Evolutionary conservation across 73 alveolate genomes (phyloP), one percentile per base, ranked within the genome.

Genomic region (Breviolum minutum): DNA sequence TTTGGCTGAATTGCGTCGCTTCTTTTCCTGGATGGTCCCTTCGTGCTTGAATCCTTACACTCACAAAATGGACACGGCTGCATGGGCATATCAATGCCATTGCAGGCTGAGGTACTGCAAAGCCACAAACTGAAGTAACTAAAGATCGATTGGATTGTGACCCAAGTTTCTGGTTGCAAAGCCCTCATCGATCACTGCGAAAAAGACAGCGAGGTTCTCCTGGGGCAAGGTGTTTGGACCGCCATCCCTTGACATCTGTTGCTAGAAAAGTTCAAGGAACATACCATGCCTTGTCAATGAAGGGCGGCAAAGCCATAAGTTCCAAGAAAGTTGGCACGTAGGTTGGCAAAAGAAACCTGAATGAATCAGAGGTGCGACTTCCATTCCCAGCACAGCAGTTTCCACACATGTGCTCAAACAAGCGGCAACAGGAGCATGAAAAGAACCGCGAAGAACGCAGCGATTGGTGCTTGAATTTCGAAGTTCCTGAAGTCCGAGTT

Each of bases 251-350:
- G 87, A 79, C 87, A 79, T 68, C 40, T 30, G 30, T 17, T 8
- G 64, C 68, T 40, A 40, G 54, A 40, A 40, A 40, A 2, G 19
- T 69, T 69, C 30, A 8, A 19, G 61, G 19, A 32, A 27, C 61
- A 32, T 19, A 63, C 82, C 48, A 27, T 12, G 81, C 96, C 81
- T 89, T 69, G 68, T 89, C 96, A 26, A 89, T 69, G 48, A 89
- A 89, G 30, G 96, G 96, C 3, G 96, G 96, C 66, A 89, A 73
- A 7, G 96, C 86, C 96, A 89, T 89, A 19, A 89, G 86, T 71
- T 89, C 86, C 87, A 89, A 70, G 96, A 89, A 89, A 27, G 70
- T 86, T 4, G 96, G 96, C 85, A 89, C 96, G 54, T 89, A 89
- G 69, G 86, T 20, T 13, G 96, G 96, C 81, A 89, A 86, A 70